Evolutionary conservation across 1,139 yeast species (phyloP), one percentile per base, ranked within the genome.

Genomic region (Williopsis jadinii): DNA sequence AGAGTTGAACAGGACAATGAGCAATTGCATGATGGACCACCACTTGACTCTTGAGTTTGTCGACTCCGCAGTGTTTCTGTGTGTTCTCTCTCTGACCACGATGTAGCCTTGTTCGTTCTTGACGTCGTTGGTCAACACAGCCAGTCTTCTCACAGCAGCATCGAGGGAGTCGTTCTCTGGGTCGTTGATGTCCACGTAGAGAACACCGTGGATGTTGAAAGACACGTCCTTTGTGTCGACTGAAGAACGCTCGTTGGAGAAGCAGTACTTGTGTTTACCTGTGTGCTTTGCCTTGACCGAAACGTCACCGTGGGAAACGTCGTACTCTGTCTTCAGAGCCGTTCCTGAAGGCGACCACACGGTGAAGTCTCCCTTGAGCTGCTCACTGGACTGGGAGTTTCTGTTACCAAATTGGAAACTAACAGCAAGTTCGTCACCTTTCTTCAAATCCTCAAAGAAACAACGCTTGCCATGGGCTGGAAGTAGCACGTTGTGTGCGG

Each of bases 61-160:
- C 28, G 95, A 84, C 67, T 92, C 98, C 8, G 98, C 97, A 13
- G 98, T 92, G 68, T 92, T 92, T 75, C 98, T 84, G 66, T 92
- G 98, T 30, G 95, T 85, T 68, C 97, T 82, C 67, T 92, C 98
- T 67, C 98, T 82, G 48, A 92, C 88, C 38, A 88, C 95, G 58
- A 92, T 82, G 67, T 92, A 92, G 52, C 87, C 78, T 60, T 84
- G 94, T 67, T 92, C 98, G 53, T 90, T 94, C 66, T 84, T 84
- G 48, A 92, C 88, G 56, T 87, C 95, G 53, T 78, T 78, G 37
- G 95, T 82, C 55, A 86, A 71, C 50, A 84, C 86, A 50, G 80
- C 68, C 57, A 92, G 71, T 61, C 80, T 77, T 62, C 80, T 78
- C 43, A 92, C 86, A 42, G 95, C 90, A 47, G 82, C 79, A 58